phyloP scores from a whole-genome alignment of 108 stramenopile genomes.

The Schizochytrium sp. region DNA sequence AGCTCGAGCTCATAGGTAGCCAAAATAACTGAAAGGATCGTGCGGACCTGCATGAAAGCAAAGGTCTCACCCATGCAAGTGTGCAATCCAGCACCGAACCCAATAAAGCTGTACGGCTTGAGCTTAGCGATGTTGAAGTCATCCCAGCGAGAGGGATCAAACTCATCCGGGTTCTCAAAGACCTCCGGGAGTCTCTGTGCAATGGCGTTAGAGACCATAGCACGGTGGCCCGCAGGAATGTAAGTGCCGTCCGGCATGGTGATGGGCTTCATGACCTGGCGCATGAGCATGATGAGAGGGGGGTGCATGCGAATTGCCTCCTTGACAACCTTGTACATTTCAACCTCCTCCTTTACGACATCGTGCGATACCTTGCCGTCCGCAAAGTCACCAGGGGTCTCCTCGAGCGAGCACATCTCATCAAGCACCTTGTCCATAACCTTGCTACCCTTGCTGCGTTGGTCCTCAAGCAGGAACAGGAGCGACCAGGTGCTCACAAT shows the following conservation, averaged over 20 bases:
- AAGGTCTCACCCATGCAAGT: constrained; percentile 99
- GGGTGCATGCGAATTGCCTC: constrained; percentile 96
- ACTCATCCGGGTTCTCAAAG: constrained; percentile 88
- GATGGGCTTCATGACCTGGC: constrained; percentile 84
- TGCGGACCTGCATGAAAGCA: constrained; percentile 98
- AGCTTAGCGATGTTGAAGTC: constrained; percentile 86
- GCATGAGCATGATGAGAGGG: constrained; percentile 96
- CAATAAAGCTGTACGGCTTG: constrained; percentile 86
- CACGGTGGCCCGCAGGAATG: constrained; percentile 92
- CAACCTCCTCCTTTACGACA: constrained; percentile 83
- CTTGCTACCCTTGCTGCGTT: constrained; percentile 71
- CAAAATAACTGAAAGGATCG: constrained; percentile 92
- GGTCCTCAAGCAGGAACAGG: constrained; percentile 87
- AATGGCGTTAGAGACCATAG: constrained; percentile 90
- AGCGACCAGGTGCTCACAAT: constrained; percentile 95
- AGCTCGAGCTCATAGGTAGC: constrained; percentile 89
- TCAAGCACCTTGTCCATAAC: neutral
- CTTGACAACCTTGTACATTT: constrained; percentile 92
- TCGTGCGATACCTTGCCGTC: constrained; percentile 73
- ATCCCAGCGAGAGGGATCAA: constrained; percentile 88
- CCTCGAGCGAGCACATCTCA: constrained; percentile 26
- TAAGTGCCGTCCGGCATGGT: constrained; percentile 72
- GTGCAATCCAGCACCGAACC: constrained; percentile 98
- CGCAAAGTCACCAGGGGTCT: constrained; percentile 48
- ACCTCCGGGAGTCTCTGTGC: constrained; percentile 89